These are phyloP conservation scores for Bretschneidera sinensis DNA, from an alignment of 345 rosid species.

Conservation along the genomic window DNA sequence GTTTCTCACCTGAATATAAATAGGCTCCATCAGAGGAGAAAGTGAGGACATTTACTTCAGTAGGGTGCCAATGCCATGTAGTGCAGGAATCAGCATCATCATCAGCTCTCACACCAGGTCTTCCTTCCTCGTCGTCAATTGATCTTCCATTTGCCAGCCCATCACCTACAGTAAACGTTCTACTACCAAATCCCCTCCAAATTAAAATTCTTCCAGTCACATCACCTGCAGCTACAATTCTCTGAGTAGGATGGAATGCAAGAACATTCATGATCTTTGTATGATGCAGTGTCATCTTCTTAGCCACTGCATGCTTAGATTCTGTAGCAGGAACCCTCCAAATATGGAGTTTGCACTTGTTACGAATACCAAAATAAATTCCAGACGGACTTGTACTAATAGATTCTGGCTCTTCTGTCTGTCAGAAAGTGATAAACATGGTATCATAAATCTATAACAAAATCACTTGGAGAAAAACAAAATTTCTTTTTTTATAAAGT, in stretches of 20 bases:
- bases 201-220: constrained; percentile 82
- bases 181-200: constrained; percentile 84
- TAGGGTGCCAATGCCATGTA: constrained; percentile 91
- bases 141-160: constrained; percentile 19
- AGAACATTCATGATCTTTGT: constrained; percentile 58
- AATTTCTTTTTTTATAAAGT: neutral
- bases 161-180: constrained; percentile 32
- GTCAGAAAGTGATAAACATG: constrained; percentile 22
- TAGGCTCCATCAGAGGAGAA: constrained; percentile 96
- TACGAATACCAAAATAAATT: constrained; percentile 51
- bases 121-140: constrained; percentile 47
- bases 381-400: constrained; percentile 62
- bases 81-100: constrained; percentile 87
- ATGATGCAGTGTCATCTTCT: constrained; percentile 73
- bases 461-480: neutral
- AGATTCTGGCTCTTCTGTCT: constrained; percentile 58
- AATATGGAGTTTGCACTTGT: constrained; percentile 51
- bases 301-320: constrained; percentile 33
- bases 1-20: constrained; percentile 66
- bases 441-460: neutral
- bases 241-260: constrained; percentile 84
- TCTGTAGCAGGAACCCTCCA: constrained; percentile 71
- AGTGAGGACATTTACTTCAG: constrained; percentile 56
- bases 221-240: constrained; percentile 87
- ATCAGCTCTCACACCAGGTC: constrained; percentile 80